These are phyloP conservation scores for Albatrellus ellisii DNA, from an alignment of 768 basidiomycete species.

Conservation along the genomic window DNA sequence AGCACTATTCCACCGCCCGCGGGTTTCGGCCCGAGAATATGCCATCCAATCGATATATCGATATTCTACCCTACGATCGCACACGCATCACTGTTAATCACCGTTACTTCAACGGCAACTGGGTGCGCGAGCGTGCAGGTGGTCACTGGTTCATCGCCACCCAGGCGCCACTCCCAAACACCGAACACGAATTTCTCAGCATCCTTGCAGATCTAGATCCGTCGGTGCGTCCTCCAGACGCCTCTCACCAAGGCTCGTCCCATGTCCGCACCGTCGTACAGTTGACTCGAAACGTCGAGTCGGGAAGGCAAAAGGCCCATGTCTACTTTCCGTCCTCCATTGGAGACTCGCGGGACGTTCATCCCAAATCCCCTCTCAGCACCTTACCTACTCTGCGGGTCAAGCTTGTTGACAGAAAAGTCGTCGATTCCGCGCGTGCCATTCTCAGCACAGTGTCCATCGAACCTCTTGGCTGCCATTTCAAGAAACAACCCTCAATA, in stretches of 20 bases:
- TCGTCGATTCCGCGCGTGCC: constrained; percentile 45
- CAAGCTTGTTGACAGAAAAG: constrained; percentile 34
- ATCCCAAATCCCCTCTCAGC: constrained; percentile 29
- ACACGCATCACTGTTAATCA: constrained; percentile 52
- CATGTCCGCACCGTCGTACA: constrained; percentile 70
- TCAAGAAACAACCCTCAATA: constrained; percentile 24
- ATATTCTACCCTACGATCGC: constrained; percentile 73
- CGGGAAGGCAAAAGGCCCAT: constrained; percentile 59
- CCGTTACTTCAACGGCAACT: constrained; percentile 73
- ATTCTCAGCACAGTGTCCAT: constrained; percentile 49
- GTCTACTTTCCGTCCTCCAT: constrained; percentile 56
- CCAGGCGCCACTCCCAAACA: constrained; percentile 64
- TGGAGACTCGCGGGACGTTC: constrained; percentile 34
- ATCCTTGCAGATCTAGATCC: constrained; percentile 37
- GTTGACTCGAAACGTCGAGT: constrained; percentile 62
- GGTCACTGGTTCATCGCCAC: constrained; percentile 77
- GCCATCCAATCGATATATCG: constrained; percentile 51
- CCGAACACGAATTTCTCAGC: constrained; percentile 67
- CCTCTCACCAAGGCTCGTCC: constrained; percentile 18
- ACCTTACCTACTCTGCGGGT: constrained; percentile 35
- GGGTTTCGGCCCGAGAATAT: constrained; percentile 33
- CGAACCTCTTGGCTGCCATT: constrained; percentile 20
- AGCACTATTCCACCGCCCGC: constrained; percentile 44
- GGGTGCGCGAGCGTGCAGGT: constrained; percentile 67
- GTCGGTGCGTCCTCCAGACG: constrained; percentile 18